These are phyloP conservation scores for Cercospora zeina DNA, from an alignment of 2,329 filamentous ascomycete species.

Conservation along the genomic window DNA sequence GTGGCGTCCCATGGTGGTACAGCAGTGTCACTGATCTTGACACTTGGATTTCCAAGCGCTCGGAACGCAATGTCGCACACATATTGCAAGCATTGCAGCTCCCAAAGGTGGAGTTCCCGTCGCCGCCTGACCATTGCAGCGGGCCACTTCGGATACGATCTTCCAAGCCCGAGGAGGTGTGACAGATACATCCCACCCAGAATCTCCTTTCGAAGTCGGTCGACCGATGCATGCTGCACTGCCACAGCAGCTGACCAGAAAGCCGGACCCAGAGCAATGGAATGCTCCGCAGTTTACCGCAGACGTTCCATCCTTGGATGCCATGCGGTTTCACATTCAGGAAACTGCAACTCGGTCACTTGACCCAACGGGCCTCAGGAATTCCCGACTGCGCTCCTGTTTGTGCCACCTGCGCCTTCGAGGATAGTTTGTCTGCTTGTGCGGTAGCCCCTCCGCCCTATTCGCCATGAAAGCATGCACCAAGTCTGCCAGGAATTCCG, in stretches of 20 bases:
- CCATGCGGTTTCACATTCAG: not conserved
- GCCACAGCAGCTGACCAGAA: not conserved
- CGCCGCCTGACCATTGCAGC: slow-evolving; percentile 8
- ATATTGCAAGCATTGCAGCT: slow-evolving; percentile 9
- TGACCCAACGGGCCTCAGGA: slow-evolving; percentile 15
- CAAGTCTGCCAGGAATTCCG: slow-evolving; percentile 29
- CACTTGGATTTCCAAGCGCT: slow-evolving; percentile 5
- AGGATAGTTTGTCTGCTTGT: slow-evolving; percentile 27
- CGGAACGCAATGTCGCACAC: slow-evolving; percentile 4
- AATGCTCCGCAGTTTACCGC: not conserved
- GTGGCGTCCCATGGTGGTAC: slow-evolving; percentile 23
- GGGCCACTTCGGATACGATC: slow-evolving; percentile 12
- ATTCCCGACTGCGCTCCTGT: slow-evolving; percentile 20
- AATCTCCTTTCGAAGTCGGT: not conserved
- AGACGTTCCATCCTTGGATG: not conserved
- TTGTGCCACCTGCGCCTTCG: slow-evolving; percentile 28
- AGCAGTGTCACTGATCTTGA: slow-evolving; percentile 6
- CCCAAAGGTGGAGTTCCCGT: not conserved
- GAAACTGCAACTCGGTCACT: not conserved
- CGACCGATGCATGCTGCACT: slow-evolving; percentile 11
- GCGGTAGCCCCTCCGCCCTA: slow-evolving; percentile 15
- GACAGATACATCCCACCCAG: not conserved
- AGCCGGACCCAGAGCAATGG: not conserved
- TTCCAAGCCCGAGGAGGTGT: slow-evolving; percentile 17
- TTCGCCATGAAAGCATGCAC: slow-evolving; percentile 23